Conservation (phyloP, 768 basidiomycete species). For the Tricholoma furcatifolium region DNA sequence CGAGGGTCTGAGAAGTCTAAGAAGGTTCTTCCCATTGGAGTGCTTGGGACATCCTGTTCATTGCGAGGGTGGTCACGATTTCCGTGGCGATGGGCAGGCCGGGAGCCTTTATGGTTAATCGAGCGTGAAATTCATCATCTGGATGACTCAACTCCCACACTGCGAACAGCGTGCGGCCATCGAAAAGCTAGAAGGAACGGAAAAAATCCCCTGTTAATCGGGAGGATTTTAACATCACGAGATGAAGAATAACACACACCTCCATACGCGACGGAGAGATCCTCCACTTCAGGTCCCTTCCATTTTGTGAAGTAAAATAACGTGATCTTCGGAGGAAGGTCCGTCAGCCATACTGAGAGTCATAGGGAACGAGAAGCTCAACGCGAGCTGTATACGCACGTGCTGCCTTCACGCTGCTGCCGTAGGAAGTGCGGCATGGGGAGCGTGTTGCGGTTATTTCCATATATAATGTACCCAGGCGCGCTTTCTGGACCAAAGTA, state of each 20-base stretch:
- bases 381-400: slow-evolving; percentile 40
- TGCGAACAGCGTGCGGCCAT: slow-evolving; percentile 60
- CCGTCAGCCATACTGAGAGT: slow-evolving; percentile 4
- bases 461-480: slow-evolving; percentile 68
- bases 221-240: not conserved
- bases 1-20: not conserved
- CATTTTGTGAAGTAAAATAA: slow-evolving; percentile 71
- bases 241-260: slow-evolving; percentile 37
- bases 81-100: slow-evolving; percentile 70
- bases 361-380: slow-evolving; percentile 4
- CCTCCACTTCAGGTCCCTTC: slow-evolving; percentile 77
- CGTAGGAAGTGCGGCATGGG: slow-evolving; percentile 58
- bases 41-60: slow-evolving; percentile 68
- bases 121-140: slow-evolving; percentile 56
- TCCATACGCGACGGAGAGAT: slow-evolving; percentile 62
- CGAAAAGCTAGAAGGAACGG: slow-evolving; percentile 50
- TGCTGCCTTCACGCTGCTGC: slow-evolving; percentile 59
- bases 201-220: slow-evolving; percentile 2
- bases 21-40: slow-evolving; percentile 47
- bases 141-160: slow-evolving; percentile 65
- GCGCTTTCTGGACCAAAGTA: slow-evolving; percentile 68
- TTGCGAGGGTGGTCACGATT: slow-evolving; percentile 69
- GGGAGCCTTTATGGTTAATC: slow-evolving; percentile 54
- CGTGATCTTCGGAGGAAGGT: slow-evolving; percentile 48
- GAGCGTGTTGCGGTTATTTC: slow-evolving; percentile 52